Evolutionary conservation across 331 rosid species (phyloP).

Genomic region (Cucumis variabilis): DNA sequence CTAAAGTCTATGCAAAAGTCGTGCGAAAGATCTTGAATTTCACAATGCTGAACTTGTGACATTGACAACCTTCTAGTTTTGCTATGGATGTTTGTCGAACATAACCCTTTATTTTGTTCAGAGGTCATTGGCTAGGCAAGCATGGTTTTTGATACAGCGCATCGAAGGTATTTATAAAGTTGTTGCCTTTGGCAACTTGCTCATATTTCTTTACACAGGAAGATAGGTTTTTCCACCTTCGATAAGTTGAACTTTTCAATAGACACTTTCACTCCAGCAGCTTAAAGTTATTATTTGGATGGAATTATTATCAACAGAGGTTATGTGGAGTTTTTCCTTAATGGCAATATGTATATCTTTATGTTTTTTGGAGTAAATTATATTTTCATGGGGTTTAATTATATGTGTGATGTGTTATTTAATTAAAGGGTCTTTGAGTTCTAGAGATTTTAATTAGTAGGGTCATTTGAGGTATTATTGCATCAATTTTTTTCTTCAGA

Average conservation of each 20-base stretch:
- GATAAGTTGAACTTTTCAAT: background rate
- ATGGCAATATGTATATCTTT: no score
- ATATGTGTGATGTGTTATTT: no score
- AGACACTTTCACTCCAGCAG: background rate
- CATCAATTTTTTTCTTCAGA: no score
- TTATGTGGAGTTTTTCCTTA: no score
- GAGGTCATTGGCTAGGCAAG: conserved; percentile 85
- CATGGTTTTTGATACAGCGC: conserved; percentile 87
- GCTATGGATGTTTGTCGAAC: conserved; percentile 6
- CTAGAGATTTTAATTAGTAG: no score
- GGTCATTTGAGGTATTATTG: no score
- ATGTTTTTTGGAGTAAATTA: no score
- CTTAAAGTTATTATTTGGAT: background rate
- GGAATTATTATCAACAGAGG: background rate
- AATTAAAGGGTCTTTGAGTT: no score
- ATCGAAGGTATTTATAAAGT: conserved; percentile 95
- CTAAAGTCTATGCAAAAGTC: no score
- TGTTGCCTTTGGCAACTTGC: conserved; percentile 91
- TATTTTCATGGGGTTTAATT: no score
- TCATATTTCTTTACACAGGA: conserved; percentile 96
- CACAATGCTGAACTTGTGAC: no score
- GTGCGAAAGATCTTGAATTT: no score
- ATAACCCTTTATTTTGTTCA: conserved; percentile 44
- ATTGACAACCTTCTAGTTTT: conserved; percentile 26
- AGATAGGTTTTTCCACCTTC: conserved; percentile 49